Evolutionary conservation across 192 early-diverging fungal genomes (phyloP).

Genomic region (Oehlia diaphana): DNA sequence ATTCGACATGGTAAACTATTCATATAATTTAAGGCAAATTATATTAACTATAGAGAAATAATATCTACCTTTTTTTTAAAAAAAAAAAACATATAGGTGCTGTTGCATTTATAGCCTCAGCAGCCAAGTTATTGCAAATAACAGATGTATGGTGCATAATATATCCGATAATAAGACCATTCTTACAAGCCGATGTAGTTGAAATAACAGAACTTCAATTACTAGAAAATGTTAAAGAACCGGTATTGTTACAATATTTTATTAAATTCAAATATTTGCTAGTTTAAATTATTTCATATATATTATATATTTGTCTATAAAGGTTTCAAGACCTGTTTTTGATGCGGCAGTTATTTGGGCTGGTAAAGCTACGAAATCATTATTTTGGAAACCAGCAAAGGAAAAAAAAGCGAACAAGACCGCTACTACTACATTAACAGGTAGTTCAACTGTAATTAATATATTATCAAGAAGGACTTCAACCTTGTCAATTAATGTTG

Average conservation of each 20-base stretch:
- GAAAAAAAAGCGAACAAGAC: constrained; percentile 37
- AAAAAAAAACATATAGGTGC: constrained; percentile 44
- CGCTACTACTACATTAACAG: constrained; percentile 22
- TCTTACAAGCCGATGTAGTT: constrained; percentile 63
- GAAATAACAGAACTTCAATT: constrained; percentile 63
- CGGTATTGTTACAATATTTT: constrained; percentile 40
- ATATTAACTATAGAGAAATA: not conserved
- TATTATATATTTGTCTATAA: constrained; percentile 4
- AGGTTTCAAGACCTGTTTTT: constrained; percentile 57
- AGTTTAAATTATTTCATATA: not conserved
- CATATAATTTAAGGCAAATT: not conserved
- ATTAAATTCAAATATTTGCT: not conserved
- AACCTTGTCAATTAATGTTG: constrained; percentile 22
- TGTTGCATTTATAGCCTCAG: constrained; percentile 68
- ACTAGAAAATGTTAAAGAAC: constrained; percentile 66
- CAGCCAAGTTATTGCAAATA: constrained; percentile 58
- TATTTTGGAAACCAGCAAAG: constrained; percentile 54
- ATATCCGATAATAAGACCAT: constrained; percentile 70
- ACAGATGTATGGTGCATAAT: constrained; percentile 79
- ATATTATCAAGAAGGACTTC: constrained; percentile 24
- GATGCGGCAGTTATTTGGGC: constrained; percentile 62
- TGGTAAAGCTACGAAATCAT: constrained; percentile 40
- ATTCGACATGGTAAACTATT: constrained; percentile 66
- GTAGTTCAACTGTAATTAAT: not conserved
- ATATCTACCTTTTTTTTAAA: constrained; percentile 21